Evolutionary conservation across 169 alveolate species (phyloP), one percentile per base, ranked within the genome.

Genomic region (Plasmodium falciparum): DNA sequence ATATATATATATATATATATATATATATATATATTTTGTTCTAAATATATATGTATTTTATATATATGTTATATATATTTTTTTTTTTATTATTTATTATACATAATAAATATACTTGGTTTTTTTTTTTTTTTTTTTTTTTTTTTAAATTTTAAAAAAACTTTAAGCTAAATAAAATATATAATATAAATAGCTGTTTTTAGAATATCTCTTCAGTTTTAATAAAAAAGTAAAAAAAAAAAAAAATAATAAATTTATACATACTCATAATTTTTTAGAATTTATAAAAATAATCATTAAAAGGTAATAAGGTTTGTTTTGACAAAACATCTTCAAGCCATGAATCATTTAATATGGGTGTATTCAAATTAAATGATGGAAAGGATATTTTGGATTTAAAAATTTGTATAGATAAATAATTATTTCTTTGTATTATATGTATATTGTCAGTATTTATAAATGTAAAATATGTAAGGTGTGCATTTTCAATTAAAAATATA

Each of bases 401-500:
- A 70, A 83, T 12, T 26, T 83, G 66, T 12, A 83, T 83, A 13
- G 43, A 70, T 11, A 83, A n/a, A 58, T 71, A 83, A 45, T 83
- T 69, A 73, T 83, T 70, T 63, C 66, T 67, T 50, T 83, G 91
- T n/a, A 7, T 70, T 13, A 83, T 83, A 11, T 54, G 20, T 33
- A 83, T 58, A 73, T 43, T 67, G 6, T 83, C 91, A 3, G 91
- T 83, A 43, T 83, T 71, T 13, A 69, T 72, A 73, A 83, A 71
- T 6, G 58, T 61, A 15, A 83, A 83, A 45, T 83, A 83, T 22
- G 85, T 83, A 17, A 83, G 52, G 33, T 83, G 91, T 13, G 86
- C 91, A 83, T 83, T 83, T 83, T 83, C 91, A 22, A 83, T 71
- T 50, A 83, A 70, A 70, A 83, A 83, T 15, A 83, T 70, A 2